Base-by-base conservation (phyloP, 371 early-diverging fungal species). In the Mucor racemosus region DNA sequence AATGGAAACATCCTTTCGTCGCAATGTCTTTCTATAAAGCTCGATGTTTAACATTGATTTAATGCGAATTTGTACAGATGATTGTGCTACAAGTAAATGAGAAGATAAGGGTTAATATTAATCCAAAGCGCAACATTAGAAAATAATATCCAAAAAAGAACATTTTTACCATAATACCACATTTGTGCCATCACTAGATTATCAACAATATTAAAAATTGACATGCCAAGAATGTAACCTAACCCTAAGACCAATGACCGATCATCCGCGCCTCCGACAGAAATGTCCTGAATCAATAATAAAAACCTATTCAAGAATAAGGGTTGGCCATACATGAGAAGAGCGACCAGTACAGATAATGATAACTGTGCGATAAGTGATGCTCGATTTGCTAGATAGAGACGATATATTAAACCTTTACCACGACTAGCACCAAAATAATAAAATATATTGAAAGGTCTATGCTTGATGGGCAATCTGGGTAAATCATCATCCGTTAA, bases 21-120 rank as follows among this genome's bases (percentile, higher is more conserved):
- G 79, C 4, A 88, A 63, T 0, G 85, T 82, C 55, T 88, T 88
- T 59, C 77, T 73, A 42, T 88, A 88, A 13, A 88, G 76, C 60
- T 86, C 88, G 4, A 85, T 71, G 56, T 82, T 83, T 35, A 85
- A 67, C 73, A 84, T 76, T 5, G 77, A 74, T 57, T 76, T 80
- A 60, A 83, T 64, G 13, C 81, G 75, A 10, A 85, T 79, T 58
- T 84, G 80, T 21, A 81, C 70, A 26, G 73, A 68, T 1, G 71
- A 75, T 21, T 71, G 66, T 21, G 75, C 78, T 69, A 67, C 19
- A 54, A 50, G 11, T 17, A 33, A 8, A 31, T 39, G 4, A 50
- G 26, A 13, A 53, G 6, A 53, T 5, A 26, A 6, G 17, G 14
- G 56, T 68, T 48, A 58, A 13, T 58, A 38, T 19, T 9, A 26